A percentile compares a stretch with the other conserved stretches of the same genome.
phyloP scores from a whole-genome alignment of 768 basidiomycete species.

The Russula lepida region DNA sequence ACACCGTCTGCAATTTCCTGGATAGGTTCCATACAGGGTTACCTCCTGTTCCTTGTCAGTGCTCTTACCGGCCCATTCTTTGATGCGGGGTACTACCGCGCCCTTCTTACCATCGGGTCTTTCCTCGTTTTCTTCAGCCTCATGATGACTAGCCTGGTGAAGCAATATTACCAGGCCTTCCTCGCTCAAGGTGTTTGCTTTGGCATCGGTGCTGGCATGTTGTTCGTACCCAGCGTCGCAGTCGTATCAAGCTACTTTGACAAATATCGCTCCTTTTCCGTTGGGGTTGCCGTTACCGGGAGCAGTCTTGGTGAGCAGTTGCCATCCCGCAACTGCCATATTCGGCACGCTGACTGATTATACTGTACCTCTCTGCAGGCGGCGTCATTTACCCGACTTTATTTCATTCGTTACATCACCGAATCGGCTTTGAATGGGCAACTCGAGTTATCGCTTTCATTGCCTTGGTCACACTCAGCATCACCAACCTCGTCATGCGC shows the following conservation, averaged over 20 bases:
- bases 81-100: conserved; percentile 20
- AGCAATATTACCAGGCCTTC: conserved; percentile 30
- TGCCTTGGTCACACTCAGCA: conserved; percentile 21
- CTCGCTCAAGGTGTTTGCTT: conserved; percentile 39
- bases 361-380: not conserved
- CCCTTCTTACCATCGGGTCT: conserved; percentile 19
- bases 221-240: conserved; percentile 38
- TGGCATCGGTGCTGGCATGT: conserved; percentile 36
- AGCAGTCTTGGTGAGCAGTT: conserved; percentile 22
- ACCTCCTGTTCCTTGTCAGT: conserved; percentile 15
- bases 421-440: conserved; percentile 25
- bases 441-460: conserved; percentile 26
- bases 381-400: conserved; percentile 27
- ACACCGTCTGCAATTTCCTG: conserved; percentile 21
- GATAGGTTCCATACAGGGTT: conserved; percentile 23
- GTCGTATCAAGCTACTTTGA: conserved; percentile 40
- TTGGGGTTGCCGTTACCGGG: conserved; percentile 38
- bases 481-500: conserved; percentile 22
- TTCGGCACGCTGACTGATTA: not conserved
- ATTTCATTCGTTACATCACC: conserved; percentile 24
- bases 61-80: conserved; percentile 20
- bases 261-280: conserved; percentile 33
- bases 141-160: conserved; percentile 19
- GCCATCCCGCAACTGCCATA: not conserved
- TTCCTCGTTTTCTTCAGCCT: conserved; percentile 19